Conservation (phyloP, 2,329 filamentous ascomycete genomes). For the Penicillium sp. region DNA sequence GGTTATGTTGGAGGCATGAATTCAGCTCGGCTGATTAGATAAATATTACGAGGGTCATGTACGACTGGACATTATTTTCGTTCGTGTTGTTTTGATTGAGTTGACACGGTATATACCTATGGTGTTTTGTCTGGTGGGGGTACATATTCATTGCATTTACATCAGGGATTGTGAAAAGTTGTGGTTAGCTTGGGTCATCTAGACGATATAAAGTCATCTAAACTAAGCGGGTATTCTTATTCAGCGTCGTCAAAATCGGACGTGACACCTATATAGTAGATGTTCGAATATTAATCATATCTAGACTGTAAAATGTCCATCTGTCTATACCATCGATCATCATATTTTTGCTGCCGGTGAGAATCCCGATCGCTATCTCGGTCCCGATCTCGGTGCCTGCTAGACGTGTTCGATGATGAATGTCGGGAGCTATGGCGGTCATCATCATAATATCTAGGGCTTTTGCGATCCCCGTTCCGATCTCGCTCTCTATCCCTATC, state of each 20-base stretch:
- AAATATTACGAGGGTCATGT: conserved; percentile 24
- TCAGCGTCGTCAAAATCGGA: not conserved
- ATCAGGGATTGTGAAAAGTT: conserved; percentile 18
- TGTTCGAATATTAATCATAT: not conserved
- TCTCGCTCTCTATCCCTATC: conserved; percentile 41
- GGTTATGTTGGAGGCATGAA: conserved; percentile 44
- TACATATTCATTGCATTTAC: conserved; percentile 27
- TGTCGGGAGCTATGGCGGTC: conserved; percentile 40
- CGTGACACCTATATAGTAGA: not conserved
- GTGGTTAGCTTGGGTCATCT: conserved; percentile 3
- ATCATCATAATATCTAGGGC: conserved; percentile 35
- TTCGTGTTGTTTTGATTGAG: conserved; percentile 8
- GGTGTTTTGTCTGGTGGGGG: conserved; percentile 21
- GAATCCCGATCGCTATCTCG: conserved; percentile 35
- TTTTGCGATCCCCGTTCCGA: conserved; percentile 37
- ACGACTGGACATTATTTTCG: conserved; percentile 23
- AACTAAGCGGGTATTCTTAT: not conserved
- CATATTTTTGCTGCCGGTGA: conserved; percentile 34
- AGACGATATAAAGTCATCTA: not conserved
- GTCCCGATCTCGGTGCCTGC: conserved; percentile 31
- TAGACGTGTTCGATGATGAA: conserved; percentile 39
- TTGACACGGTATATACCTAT: conserved; percentile 19
- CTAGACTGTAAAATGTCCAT: not conserved
- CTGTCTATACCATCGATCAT: conserved; percentile 25
- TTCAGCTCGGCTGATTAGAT: not conserved